Base-by-base conservation (phyloP, 2,329 filamentous ascomycete genomes). In the Scedosporium boydii region DNA sequence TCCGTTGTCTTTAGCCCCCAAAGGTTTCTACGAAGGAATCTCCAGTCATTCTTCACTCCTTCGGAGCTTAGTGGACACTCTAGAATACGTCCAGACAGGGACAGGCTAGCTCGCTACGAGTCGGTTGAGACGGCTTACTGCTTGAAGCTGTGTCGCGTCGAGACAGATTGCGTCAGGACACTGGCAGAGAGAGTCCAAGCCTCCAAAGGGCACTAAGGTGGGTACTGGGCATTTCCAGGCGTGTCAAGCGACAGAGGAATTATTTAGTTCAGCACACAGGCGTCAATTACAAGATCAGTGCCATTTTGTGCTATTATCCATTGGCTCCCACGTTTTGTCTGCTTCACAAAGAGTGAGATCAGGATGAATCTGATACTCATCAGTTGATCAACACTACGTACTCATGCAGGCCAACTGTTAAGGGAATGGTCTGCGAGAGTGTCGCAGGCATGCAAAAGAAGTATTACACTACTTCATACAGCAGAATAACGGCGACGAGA, bases 91-190 rank as follows among this genome's bases (percentile, higher is more conserved):
- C 48, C 21, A 26, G n/a, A 53, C n/a, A 53, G 48, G 48, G 21
- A 53, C n/a, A 53, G 48, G 10, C 48, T 53, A n/a, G 48, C 48
- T 53, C 21, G 48, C 21, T 53, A 53, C 4, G n/a, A 53, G n/a
- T 53, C 48, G 48, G 48, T 53, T 26, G 48, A 26, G 16, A 53
- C 48, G 48, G 48, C 48, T 21, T 53, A 26, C 48, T 10, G 48
- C 48, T 10, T 18, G 42, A 46, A 46, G 42, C 42, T 46, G 42
- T 46, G 42, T 46, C 23, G 58, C 58, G 58, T 60, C 58, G 44
- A 51, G 58, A 60, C 44, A 53, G 48, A 53, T 53, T 60, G 44
- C 58, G 58, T 60, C 58, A 46, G 58, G 44, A 38, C 23, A 16
- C 42, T 51, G 16, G 26, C 21, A 34, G 7, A 34, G 29, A 9